Percentiles rank a stretch among this genome's conserved stretches.
Evolutionary conservation across 352 stramenopile species (phyloP).

Genomic region (Phytophthora niederhauseri): DNA sequence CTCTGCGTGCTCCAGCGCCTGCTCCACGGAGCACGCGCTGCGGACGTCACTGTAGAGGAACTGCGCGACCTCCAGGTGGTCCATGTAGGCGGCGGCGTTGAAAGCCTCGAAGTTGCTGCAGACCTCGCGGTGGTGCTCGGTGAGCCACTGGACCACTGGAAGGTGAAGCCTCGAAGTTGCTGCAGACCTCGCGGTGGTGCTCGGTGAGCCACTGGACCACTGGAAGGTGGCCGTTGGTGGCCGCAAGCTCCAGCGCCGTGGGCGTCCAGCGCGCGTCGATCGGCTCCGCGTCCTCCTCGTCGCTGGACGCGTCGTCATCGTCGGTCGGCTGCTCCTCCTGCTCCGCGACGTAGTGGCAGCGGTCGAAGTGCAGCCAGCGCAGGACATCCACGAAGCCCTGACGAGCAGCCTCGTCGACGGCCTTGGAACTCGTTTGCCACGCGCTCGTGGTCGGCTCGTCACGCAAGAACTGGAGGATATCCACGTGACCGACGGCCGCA

Average conservation of each 20-base stretch:
- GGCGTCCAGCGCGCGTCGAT: constrained; percentile 49
- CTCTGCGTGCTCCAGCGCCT: constrained; percentile 66
- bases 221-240: constrained; percentile 62
- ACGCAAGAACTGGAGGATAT: constrained; percentile 62
- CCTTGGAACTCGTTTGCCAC: constrained; percentile 64
- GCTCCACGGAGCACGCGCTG: constrained; percentile 52
- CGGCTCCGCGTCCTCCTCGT: constrained; percentile 14
- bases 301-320: constrained; percentile 14
- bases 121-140: constrained; percentile 50
- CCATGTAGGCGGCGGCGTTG: constrained; percentile 76
- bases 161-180: constrained; percentile 61
- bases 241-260: constrained; percentile 59
- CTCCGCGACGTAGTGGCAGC: constrained; percentile 16
- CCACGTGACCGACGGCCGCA: constrained; percentile 53
- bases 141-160: constrained; percentile 64
- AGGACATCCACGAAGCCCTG: constrained; percentile 59
- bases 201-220: constrained; percentile 70
- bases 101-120: constrained; percentile 61
- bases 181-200: constrained; percentile 52
- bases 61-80: constrained; percentile 62
- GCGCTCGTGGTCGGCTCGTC: constrained; percentile 39
- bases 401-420: constrained; percentile 58
- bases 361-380: constrained; percentile 56
- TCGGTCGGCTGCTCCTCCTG: constrained; percentile 28
- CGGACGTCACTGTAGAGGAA: constrained; percentile 55